Evolutionary conservation across 441 rosid genomes (phyloP).

Genomic region (Bruguiera hainesii): DNA sequence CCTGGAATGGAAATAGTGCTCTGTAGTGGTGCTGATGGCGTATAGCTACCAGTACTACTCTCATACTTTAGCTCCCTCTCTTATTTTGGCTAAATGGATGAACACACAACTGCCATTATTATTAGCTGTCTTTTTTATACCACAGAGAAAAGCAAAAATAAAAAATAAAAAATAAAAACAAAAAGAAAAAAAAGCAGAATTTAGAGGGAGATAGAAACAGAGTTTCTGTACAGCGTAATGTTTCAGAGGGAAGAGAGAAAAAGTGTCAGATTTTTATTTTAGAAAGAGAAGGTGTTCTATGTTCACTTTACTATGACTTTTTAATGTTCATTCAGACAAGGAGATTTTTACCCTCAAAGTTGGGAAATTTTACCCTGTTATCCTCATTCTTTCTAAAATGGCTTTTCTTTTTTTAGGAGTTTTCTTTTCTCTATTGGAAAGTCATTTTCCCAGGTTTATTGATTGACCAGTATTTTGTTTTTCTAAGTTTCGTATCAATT

Average conservation of each 20-base stretch:
- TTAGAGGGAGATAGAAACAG: conserved; percentile 8
- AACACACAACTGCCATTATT: conserved; percentile 37
- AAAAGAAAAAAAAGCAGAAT: too few species aligned
- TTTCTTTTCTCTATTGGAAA: neutral
- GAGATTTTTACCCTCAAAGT: conserved; percentile 1
- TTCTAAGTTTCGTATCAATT: too few species aligned
- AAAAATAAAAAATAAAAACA: neutral
- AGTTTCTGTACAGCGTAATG: conserved; percentile 2
- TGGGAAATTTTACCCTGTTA: conserved; percentile 14
- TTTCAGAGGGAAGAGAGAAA: neutral
- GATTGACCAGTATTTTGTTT: too few species aligned
- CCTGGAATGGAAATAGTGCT: conserved; percentile 35
- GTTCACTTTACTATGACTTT: conserved; percentile 2
- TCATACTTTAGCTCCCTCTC: conserved; percentile 6
- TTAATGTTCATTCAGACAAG: conserved; percentile 16
- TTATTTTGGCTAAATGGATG: conserved; percentile 25
- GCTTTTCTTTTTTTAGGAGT: neutral
- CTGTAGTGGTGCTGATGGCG: conserved; percentile 18
- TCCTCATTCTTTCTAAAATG: neutral
- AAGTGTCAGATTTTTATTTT: conserved; percentile 22
- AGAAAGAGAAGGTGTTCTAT: conserved; percentile 7
- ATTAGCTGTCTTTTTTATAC: conserved; percentile 20
- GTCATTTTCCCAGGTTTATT: neutral
- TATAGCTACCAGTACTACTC: conserved; percentile 21
- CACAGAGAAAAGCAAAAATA: conserved; percentile 3